Evolutionary conservation across 345 rosid species (phyloP).

Genomic region (Brassica rapa): DNA sequence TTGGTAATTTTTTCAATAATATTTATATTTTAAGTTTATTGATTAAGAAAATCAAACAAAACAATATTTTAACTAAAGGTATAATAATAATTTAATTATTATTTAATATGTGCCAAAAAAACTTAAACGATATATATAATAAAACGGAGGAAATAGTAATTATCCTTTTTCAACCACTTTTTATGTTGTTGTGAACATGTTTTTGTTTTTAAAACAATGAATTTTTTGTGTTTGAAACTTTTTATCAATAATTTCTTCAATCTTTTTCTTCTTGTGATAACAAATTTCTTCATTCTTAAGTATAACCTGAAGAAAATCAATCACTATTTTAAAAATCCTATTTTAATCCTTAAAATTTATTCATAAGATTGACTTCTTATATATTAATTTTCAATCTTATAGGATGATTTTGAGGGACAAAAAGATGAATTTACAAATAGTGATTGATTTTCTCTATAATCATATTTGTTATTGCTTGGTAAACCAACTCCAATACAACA

Average conservation of each 20-base stretch:
- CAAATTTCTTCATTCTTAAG: background rate
- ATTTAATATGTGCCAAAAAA: too few species aligned
- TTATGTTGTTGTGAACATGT: background rate
- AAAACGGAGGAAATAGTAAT: background rate
- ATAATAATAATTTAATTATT: too few species aligned
- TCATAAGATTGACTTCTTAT: background rate
- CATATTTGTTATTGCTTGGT: background rate
- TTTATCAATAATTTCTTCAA: background rate
- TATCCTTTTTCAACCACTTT: background rate
- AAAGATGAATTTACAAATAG: background rate
- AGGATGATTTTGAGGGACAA: background rate
- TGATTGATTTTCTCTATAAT: background rate
- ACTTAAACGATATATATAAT: background rate
- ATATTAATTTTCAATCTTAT: background rate
- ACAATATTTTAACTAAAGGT: too few species aligned
- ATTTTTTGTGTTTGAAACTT: background rate
- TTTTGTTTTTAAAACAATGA: background rate
- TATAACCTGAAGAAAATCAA: background rate
- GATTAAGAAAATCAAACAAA: background rate
- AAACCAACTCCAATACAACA: background rate
- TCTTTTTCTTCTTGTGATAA: background rate
- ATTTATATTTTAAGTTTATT: too few species aligned
- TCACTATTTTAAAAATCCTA: background rate
- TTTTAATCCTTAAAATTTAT: background rate
- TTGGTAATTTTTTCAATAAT: background rate